Evolutionary conservation across 495 filamentous ascomycete genomes (phyloP).

Genomic region (Symbiotaphrina buchneri): DNA sequence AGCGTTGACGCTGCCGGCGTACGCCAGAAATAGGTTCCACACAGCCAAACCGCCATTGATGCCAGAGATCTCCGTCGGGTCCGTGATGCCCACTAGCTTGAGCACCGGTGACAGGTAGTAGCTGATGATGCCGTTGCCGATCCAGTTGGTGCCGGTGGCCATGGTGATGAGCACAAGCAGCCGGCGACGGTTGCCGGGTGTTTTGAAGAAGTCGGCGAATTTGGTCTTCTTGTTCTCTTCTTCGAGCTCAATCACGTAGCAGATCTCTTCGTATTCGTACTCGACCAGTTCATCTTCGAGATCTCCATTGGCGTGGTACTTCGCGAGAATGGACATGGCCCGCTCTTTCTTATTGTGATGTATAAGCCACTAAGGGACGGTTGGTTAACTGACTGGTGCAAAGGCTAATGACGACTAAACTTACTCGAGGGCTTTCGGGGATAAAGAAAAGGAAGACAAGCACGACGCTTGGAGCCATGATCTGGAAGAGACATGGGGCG

Average conservation of each 20-base stretch:
- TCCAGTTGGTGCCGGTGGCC: slow-evolving; percentile 12
- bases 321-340: slow-evolving; percentile 31
- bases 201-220: neutral
- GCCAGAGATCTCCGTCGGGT: slow-evolving; percentile 21
- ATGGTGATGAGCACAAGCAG: slow-evolving; percentile 7
- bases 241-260: slow-evolving; percentile 31
- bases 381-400: too few species aligned
- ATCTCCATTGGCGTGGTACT: slow-evolving; percentile 34
- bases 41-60: slow-evolving; percentile 6
- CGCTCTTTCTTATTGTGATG: slow-evolving; percentile 39
- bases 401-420: too few species aligned
- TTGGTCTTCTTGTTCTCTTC: slow-evolving; percentile 10
- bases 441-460: slow-evolving; percentile 31
- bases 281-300: slow-evolving; percentile 29
- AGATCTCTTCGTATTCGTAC: slow-evolving; percentile 35
- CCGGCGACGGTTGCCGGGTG: slow-evolving; percentile 9
- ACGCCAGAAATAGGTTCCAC: slow-evolving; percentile 11
- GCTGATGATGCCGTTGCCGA: slow-evolving; percentile 22
- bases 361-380: slow-evolving; percentile 40
- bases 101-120: slow-evolving; percentile 40
- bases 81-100: slow-evolving; percentile 27
- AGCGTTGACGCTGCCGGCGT: slow-evolving; percentile 30
- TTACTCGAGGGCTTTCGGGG: slow-evolving; percentile 39
- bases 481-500: slow-evolving; percentile 27
- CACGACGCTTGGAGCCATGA: slow-evolving; percentile 23